A percentile compares a stretch with the other conserved stretches of the same genome.
Conservation (phyloP, 1,139 yeast species). For the Petasospora rhodanensis region DNA sequence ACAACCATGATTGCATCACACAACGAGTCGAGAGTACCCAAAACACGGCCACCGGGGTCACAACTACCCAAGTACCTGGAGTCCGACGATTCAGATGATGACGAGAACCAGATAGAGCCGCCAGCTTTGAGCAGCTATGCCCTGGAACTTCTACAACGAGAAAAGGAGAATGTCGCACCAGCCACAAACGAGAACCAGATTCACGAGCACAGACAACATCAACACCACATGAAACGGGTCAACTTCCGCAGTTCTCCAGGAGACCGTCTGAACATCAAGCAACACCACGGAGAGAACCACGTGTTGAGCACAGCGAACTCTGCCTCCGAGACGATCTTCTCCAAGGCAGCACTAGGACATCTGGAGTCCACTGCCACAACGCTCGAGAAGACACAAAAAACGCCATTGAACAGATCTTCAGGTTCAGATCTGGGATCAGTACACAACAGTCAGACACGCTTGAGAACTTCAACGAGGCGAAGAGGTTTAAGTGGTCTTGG, state of each 20-base stretch:
- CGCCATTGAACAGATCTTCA: slow-evolving; percentile 14
- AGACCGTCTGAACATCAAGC: slow-evolving; percentile 4
- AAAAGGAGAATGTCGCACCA: slow-evolving; percentile 15
- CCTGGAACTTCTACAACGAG: slow-evolving; percentile 35
- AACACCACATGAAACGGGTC: slow-evolving; percentile 21
- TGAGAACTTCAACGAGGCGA: slow-evolving; percentile 30
- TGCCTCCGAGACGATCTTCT: slow-evolving; percentile 24
- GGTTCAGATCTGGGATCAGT: slow-evolving; percentile 10
- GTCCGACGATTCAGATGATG: slow-evolving; percentile 33
- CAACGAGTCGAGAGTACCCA: slow-evolving; percentile 1
- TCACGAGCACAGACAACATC: no score
- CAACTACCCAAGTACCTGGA: slow-evolving; percentile 6
- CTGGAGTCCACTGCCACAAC: slow-evolving; percentile 16
- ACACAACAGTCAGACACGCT: slow-evolving; percentile 13
- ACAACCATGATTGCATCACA: slow-evolving; percentile 8
- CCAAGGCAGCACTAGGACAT: slow-evolving; percentile 17
- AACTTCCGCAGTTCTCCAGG: slow-evolving; percentile 20
- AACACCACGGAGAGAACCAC: slow-evolving; percentile 11
- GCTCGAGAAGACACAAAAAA: slow-evolving; percentile 18
- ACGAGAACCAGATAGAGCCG: slow-evolving; percentile 53
- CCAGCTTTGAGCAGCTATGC: slow-evolving; percentile 64
- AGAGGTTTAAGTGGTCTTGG: slow-evolving; percentile 32
- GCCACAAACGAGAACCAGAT: neutral
- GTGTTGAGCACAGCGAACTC: slow-evolving; percentile 11
- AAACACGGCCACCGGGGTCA: slow-evolving; percentile 1